Conservation (phyloP, 140 eudicot species). For the Cichorium intybus region DNA sequence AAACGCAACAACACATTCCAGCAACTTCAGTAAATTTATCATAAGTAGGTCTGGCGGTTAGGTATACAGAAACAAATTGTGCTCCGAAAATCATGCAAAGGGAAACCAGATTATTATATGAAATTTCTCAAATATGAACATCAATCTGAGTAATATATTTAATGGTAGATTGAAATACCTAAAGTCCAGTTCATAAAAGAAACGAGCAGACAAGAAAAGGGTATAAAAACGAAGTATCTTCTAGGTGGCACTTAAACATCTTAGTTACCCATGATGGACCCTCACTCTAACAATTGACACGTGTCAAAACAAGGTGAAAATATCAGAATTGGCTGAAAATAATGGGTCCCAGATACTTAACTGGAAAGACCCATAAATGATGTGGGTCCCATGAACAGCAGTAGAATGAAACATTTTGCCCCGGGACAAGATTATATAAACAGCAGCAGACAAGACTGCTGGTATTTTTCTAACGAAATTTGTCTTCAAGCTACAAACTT, state of each 20-base stretch:
- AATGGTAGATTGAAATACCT: conserved; percentile 26
- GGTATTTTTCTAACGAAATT: conserved; percentile 22
- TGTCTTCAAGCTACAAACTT: conserved; percentile 16
- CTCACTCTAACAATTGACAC: conserved; percentile 23
- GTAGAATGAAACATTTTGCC: conserved; percentile 33
- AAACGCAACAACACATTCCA: too few species aligned
- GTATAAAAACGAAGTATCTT: conserved; percentile 32
- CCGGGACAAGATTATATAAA: conserved; percentile 21
- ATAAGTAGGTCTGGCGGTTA: too few species aligned
- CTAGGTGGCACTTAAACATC: conserved; percentile 44
- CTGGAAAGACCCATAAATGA: conserved; percentile 20
- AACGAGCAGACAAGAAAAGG: conserved; percentile 6
- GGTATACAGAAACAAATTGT: too few species aligned
- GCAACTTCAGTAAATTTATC: too few species aligned
- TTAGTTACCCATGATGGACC: conserved; percentile 14
- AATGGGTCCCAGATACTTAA: conserved; percentile 19
- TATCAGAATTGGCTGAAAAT: conserved; percentile 4
- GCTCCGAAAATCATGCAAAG: conserved; percentile 16
- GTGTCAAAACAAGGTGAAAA: conserved; percentile 22
- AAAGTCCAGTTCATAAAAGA: background rate
- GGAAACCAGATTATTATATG: background rate
- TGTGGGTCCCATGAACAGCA: conserved; percentile 40
- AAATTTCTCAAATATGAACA: conserved; percentile 11
- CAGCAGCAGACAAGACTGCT: conserved; percentile 30
- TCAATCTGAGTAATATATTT: conserved; percentile 10